Evolutionary conservation across 192 early-diverging fungal genomes (phyloP).

Genomic region (Kickxella alabastrina): DNA sequence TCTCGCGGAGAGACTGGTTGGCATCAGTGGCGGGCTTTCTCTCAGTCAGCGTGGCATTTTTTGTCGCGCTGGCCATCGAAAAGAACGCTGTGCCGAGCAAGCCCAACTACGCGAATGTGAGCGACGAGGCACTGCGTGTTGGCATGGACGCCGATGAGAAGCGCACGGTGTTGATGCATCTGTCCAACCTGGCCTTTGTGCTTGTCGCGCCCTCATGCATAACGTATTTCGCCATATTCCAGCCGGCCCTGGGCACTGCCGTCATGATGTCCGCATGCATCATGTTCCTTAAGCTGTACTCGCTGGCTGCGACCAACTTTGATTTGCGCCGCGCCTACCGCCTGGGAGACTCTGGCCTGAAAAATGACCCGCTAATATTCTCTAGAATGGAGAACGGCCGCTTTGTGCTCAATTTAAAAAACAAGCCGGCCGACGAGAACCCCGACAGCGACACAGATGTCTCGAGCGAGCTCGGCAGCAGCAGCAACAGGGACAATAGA

Average conservation of each 20-base stretch:
- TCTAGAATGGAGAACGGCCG: slow-evolving; percentile 21
- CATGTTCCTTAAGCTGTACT: slow-evolving; percentile 78
- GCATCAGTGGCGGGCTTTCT: slow-evolving; percentile 51
- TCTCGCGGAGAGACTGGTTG: slow-evolving; percentile 59
- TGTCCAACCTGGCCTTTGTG: slow-evolving; percentile 54
- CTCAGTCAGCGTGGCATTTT: slow-evolving; percentile 49
- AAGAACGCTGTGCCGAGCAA: slow-evolving; percentile 36
- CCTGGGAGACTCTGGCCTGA: slow-evolving; percentile 42
- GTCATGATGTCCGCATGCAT: slow-evolving; percentile 61
- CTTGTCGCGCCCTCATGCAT: slow-evolving; percentile 61
- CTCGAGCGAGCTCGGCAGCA: not conserved
- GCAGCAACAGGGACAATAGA: no score
- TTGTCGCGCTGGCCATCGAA: slow-evolving; percentile 62
- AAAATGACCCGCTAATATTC: slow-evolving; percentile 34
- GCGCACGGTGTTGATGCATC: slow-evolving; percentile 46
- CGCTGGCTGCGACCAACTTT: slow-evolving; percentile 72
- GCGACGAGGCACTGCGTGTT: slow-evolving; percentile 15
- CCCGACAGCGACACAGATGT: no score
- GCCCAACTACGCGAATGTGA: not conserved
- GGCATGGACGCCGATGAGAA: slow-evolving; percentile 18
- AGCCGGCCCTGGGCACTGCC: slow-evolving; percentile 64
- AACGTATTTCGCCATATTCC: slow-evolving; percentile 63
- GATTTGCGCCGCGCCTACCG: slow-evolving; percentile 63
- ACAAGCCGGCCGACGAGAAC: not conserved
- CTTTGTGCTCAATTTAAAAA: slow-evolving; percentile 17